Evolutionary conservation across 2,329 filamentous ascomycete species (phyloP), one percentile per base, ranked within the genome.

Genomic region (Xylariaceae sp.): DNA sequence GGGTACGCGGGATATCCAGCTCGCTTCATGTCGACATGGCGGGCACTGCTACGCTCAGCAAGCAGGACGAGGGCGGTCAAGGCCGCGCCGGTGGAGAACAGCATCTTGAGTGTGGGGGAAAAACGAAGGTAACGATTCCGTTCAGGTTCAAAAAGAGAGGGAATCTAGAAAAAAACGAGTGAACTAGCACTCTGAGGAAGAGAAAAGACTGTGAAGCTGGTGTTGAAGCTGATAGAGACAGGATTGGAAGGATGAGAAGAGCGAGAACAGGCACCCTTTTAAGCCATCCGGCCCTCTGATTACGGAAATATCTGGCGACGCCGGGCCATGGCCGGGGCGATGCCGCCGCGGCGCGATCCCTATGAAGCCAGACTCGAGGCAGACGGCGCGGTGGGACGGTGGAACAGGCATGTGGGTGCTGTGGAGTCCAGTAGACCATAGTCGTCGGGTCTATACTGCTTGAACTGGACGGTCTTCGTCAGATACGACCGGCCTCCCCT

Each of bases 31-130:
- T 30, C 31, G 12, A 33, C 13, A 14, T 37, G 33, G 24, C 33
- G 38, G 21, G 44, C 44, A 14, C 37, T 22, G 14, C 19, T 29
- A 9, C 36, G 32, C 13, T 40, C 35, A 8, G 38, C 34, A 32
- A 47, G 38, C 27, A 46, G 37, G 36, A 43, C 19, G 22, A 41
- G 25, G 11, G 36, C 35, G 7, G 38, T 34, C 22, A 47, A 32
- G 30, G 38, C 15, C 33, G 43, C 33, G 19, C 31, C 35, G 33
- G 31, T 36, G 37, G 33, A 35, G 37, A 49, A 46, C 32, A 48
- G n/a, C 45, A 52, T 50, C 33, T 17, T 44, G 38, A 46, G 32
- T 19, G n/a, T n/a, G n/a, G n/a, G n/a, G n/a, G n/a, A 37, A 45
- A 33, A 37, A 35, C 32, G 23, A 16, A 23, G 25, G 21, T 17